These are phyloP conservation scores for Colletotrichum aenigma DNA, from an alignment of 2,329 filamentous ascomycete species.

Conservation along the genomic window DNA sequence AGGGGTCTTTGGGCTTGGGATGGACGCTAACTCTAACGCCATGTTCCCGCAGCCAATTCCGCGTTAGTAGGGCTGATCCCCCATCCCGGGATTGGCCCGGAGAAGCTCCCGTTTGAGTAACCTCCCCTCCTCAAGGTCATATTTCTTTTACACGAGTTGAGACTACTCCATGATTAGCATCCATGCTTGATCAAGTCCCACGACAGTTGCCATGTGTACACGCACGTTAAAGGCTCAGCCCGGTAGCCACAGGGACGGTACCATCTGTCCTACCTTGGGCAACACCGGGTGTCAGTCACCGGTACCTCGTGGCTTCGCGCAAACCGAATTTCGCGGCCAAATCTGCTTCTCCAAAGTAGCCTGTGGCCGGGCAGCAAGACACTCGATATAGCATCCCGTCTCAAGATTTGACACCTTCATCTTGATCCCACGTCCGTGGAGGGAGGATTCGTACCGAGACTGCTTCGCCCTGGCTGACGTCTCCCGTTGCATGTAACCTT, in stretches of 20 bases:
- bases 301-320: neutral
- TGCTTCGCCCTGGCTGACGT: neutral
- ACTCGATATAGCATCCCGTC: neutral
- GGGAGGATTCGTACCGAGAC: neutral
- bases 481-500: neutral
- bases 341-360: neutral
- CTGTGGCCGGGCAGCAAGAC: neutral
- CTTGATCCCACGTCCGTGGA: neutral
- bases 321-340: neutral
- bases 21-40: neutral
- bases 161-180: neutral
- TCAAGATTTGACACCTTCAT: neutral
- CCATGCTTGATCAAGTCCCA: neutral
- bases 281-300: neutral
- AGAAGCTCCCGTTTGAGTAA: neutral
- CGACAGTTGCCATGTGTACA: neutral
- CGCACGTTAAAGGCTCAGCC: neutral
- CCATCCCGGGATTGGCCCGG: neutral
- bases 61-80: constrained; percentile 6
- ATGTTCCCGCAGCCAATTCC: neutral
- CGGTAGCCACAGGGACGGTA: neutral
- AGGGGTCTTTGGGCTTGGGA: neutral
- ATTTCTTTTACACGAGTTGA: neutral
- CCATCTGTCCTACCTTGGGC: neutral
- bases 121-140: neutral